These are phyloP conservation scores for Ambrosiella cleistominuta DNA, from an alignment of 2,329 filamentous ascomycete species.

Conservation along the genomic window DNA sequence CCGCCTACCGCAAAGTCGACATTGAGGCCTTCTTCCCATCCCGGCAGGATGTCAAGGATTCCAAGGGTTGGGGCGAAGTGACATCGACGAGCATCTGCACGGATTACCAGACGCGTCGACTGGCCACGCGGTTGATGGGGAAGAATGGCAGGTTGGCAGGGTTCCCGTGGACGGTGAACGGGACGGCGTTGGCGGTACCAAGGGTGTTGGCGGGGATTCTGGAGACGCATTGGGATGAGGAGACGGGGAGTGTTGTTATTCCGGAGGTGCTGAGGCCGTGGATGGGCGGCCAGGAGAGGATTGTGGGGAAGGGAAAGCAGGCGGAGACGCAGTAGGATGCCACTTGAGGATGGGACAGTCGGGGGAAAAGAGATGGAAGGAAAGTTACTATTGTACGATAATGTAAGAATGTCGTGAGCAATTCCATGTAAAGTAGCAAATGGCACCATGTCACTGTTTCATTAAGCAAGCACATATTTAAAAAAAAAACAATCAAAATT, in stretches of 20 bases:
- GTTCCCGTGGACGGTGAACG: slow-evolving; percentile 85
- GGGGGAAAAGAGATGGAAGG: not conserved
- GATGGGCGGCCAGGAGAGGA: slow-evolving; percentile 61
- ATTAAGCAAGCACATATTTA: not conserved
- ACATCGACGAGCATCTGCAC: slow-evolving; percentile 82
- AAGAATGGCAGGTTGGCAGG: slow-evolving; percentile 41
- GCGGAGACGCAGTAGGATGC: not conserved
- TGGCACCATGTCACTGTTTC: no score
- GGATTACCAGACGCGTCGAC: slow-evolving; percentile 76
- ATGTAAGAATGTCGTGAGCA: not conserved
- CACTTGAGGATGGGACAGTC: no score
- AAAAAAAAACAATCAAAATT: not conserved
- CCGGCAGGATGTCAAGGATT: slow-evolving; percentile 28
- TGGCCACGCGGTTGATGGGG: slow-evolving; percentile 62
- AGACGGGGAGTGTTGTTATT: slow-evolving; percentile 46
- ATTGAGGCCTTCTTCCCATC: slow-evolving; percentile 92
- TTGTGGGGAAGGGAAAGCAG: slow-evolving; percentile 24
- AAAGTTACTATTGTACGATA: not conserved
- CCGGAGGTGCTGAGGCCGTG: slow-evolving; percentile 65
- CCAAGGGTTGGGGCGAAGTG: slow-evolving; percentile 72
- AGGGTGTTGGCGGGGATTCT: slow-evolving; percentile 74
- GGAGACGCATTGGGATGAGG: slow-evolving; percentile 77
- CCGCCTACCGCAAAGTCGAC: slow-evolving; percentile 71
- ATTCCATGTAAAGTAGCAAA: not conserved
- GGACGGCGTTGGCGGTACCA: slow-evolving; percentile 81